These are phyloP conservation scores for Ilex paraguariensis DNA, from an alignment of 305 asterid genomes.

Conservation along the genomic window DNA sequence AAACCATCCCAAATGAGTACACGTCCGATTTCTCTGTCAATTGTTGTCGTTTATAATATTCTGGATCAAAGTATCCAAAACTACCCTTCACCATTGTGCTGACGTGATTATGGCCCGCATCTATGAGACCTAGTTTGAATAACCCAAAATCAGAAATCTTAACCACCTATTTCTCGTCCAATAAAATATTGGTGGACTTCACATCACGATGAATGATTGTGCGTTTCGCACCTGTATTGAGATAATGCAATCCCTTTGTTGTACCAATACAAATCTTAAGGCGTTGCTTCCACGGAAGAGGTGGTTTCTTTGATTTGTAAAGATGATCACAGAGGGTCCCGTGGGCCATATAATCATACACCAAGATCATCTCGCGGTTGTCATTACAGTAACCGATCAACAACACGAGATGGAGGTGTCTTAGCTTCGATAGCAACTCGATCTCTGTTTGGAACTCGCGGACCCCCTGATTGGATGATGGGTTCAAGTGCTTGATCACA, in stretches of 20 bases:
- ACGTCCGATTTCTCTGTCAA: slow-evolving; percentile 57
- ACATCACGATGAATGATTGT: slow-evolving; percentile 61
- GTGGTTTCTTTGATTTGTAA: slow-evolving; percentile 29
- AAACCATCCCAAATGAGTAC: no score
- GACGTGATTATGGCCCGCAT: slow-evolving; percentile 35
- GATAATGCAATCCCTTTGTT: slow-evolving; percentile 51
- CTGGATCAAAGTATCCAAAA: slow-evolving; percentile 55
- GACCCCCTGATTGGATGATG: no score
- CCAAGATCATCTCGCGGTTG: slow-evolving; percentile 53
- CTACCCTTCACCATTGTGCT: slow-evolving; percentile 64
- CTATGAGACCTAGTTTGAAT: slow-evolving; percentile 45
- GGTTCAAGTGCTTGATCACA: no score
- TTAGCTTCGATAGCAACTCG: slow-evolving; percentile 41
- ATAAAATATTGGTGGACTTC: slow-evolving; percentile 58
- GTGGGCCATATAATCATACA: slow-evolving; percentile 60
- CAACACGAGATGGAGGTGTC: slow-evolving; percentile 54
- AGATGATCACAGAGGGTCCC: slow-evolving; percentile 58
- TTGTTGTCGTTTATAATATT: slow-evolving; percentile 41
- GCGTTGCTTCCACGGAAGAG: slow-evolving; percentile 46
- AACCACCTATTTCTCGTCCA: slow-evolving; percentile 61
- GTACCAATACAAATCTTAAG: slow-evolving; percentile 56
- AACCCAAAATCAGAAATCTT: slow-evolving; percentile 66
- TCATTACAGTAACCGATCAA: slow-evolving; percentile 57
- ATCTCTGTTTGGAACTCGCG: no score
- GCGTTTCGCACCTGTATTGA: slow-evolving; percentile 40